phyloP scores from a whole-genome alignment of 1,284 basidiomycete genomes.

The Tetrapyrgos nigripes region DNA sequence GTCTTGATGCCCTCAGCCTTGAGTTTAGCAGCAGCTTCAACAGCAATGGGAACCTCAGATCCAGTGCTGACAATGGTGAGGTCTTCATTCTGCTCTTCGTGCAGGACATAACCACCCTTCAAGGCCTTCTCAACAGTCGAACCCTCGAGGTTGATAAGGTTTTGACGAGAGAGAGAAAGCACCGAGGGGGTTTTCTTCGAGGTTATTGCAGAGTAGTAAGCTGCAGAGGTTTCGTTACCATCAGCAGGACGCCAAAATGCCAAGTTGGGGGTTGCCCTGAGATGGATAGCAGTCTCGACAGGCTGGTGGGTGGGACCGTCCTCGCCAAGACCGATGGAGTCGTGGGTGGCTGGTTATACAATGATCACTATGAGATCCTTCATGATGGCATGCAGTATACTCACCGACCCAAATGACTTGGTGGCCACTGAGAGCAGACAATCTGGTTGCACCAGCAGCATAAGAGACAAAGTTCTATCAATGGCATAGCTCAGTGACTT shows the following conservation, averaged over 20 bases:
- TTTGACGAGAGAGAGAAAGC: slow-evolving; percentile 89
- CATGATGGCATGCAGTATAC: slow-evolving; percentile 36
- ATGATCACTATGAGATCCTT: background rate
- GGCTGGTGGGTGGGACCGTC: slow-evolving; percentile 98
- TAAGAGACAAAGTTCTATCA: slow-evolving; percentile 92
- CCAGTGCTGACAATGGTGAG: slow-evolving; percentile 91
- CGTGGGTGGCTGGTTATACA: slow-evolving; percentile 72
- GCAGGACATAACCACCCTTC: slow-evolving; percentile 90
- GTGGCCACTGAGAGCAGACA: slow-evolving; percentile 89
- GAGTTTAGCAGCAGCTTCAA: slow-evolving; percentile 85
- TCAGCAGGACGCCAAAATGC: slow-evolving; percentile 94
- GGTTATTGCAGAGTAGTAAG: slow-evolving; percentile 84
- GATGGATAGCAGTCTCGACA: slow-evolving; percentile 86
- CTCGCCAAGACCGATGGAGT: slow-evolving; percentile 92
- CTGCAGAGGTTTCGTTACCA: slow-evolving; percentile 93
- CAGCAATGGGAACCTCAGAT: slow-evolving; percentile 86
- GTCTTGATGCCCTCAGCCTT: slow-evolving; percentile 80
- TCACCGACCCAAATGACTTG: slow-evolving; percentile 92
- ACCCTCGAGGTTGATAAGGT: slow-evolving; percentile 91
- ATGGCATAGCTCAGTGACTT: slow-evolving; percentile 14
- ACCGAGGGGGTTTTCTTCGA: slow-evolving; percentile 84
- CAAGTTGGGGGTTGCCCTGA: slow-evolving; percentile 91
- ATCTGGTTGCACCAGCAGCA: slow-evolving; percentile 89
- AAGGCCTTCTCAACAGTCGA: slow-evolving; percentile 86
- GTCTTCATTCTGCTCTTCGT: slow-evolving; percentile 79